Evolutionary conservation across 805 yeast species (phyloP), one percentile per base, ranked within the genome.

Genomic region (Saturnispora serradocipensis): DNA sequence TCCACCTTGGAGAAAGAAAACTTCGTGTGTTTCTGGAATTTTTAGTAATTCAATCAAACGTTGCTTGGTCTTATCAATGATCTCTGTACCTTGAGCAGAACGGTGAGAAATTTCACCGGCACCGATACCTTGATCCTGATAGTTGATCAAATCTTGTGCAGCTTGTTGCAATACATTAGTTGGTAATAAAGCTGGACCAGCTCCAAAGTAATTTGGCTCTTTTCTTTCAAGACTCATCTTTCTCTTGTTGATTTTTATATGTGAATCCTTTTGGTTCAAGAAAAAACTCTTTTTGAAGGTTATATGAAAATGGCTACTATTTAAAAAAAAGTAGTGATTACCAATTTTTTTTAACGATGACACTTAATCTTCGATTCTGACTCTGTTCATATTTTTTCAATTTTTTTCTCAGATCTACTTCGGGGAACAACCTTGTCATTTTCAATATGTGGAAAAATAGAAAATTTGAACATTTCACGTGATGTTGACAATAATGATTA

Each of bases 181-280:
- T 34, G 98, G 97, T 43, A 93, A 74, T 49, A 83, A 76, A 1
- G 99, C 99, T 46, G 99, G 99, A 13, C 99, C 99, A n/a, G 99
- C 98, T 52, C 98, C 99, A 62, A 88, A 93, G 66, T 93, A 87
- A 62, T 79, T 72, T 51, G 89, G 88, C 62, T 82, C 82, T 66
- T 75, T 82, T 72, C 91, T 80, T 45, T 78, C 75, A 50, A 82
- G 67, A 11, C 75, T 56, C 68, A 64, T 66, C 25, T 22, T 49
- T 15, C 28, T 15, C 9, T 22, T 15, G 5, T 27, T 20, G 30
- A 1, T 20, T 30, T 34, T 10, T 30, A 4, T 30, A 30, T 30
- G 11, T 11, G 6, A 10, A 11, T 30, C 15, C 13, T 30, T 13
- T 30, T 30, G 11, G 15, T 30, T 4, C 13, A 30, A 30, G 11